Base-by-base conservation (phyloP, 192 early-diverging fungal genomes). In the Chytriomyces sp. region DNA sequence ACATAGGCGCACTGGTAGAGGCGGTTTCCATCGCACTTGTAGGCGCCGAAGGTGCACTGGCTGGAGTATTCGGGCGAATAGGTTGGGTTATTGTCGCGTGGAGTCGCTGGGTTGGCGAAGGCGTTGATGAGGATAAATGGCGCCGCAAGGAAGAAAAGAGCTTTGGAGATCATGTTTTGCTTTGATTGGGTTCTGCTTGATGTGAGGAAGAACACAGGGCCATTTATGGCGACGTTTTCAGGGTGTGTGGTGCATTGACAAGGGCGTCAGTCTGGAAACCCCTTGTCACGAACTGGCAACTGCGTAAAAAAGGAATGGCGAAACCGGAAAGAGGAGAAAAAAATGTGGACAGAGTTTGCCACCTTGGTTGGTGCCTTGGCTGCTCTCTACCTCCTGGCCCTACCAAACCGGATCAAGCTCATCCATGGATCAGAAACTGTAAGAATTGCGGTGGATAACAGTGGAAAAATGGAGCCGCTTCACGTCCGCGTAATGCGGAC, bases 381-480 rank as follows among this genome's bases (percentile, higher is more conserved):
- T 49, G 44, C 22, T 22, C 44, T 49, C 22, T 22, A 22, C 14
- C 44, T n/a, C 44, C 44, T 14, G 17, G 14, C 44, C 44, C 44
- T 49, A 22, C 44, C 17, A 49, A 49, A 22, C 44, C 17, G 17
- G 2, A 22, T 49, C 2, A 14, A 49, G 31, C 37, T 72, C 32
- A 33, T 28, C 4, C 70, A 72, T 32, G 70, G 60, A n/a, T n/a
- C n/a, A n/a, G n/a, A n/a, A n/a, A n/a, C n/a, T n/a, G n/a, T n/a
- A n/a, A n/a, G n/a, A n/a, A n/a, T n/a, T n/a, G n/a, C n/a, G n/a
- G n/a, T n/a, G n/a, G n/a, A n/a, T n/a, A n/a, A n/a, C n/a, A n/a
- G n/a, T n/a, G n/a, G n/a, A n/a, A 44, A 49, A 61, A 38, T 58
- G 65, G 60, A 72, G 26, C 60, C 32, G 25, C 53, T 65, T 12